Evolutionary conservation across 257 asterid species (phyloP).

Genomic region (Plantago elongata): DNA sequence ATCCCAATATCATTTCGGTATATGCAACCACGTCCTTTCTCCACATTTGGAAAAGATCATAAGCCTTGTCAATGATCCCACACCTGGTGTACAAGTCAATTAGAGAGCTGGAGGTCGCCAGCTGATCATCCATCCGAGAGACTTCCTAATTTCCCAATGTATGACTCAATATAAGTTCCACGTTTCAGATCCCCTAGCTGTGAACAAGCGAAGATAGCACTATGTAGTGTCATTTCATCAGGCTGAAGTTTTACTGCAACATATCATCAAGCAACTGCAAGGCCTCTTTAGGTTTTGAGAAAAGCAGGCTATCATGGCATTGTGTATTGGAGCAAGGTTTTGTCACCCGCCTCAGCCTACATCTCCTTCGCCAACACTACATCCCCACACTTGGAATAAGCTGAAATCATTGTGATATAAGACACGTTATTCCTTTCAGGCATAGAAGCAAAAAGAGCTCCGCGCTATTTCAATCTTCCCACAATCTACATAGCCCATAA

Average conservation of each 20-base stretch:
- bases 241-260: slow-evolving; percentile 52
- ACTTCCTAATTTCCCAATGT: slow-evolving; percentile 52
- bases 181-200: slow-evolving; percentile 63
- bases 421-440: slow-evolving; percentile 53
- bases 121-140: slow-evolving; percentile 70
- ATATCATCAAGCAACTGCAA: slow-evolving; percentile 58
- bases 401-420: slow-evolving; percentile 71
- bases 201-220: slow-evolving; percentile 79
- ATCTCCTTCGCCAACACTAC: slow-evolving; percentile 62
- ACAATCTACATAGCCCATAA: slow-evolving; percentile 52
- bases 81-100: slow-evolving; percentile 72
- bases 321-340: slow-evolving; percentile 45
- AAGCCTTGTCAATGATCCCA: slow-evolving; percentile 70
- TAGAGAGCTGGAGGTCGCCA: slow-evolving; percentile 73
- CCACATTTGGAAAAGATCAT: slow-evolving; percentile 43
- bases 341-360: slow-evolving; percentile 34
- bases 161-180: slow-evolving; percentile 54
- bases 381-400: slow-evolving; percentile 56
- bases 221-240: slow-evolving; percentile 64
- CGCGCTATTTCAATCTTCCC: slow-evolving; percentile 61
- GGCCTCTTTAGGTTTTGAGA: slow-evolving; percentile 79
- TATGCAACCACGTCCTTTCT: slow-evolving; percentile 69
- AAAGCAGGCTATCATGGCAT: slow-evolving; percentile 79
- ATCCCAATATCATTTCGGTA: slow-evolving; percentile 84
- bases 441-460: slow-evolving; percentile 60